These are phyloP conservation scores for Neckera pumila DNA, from an alignment of 225 moss, liverwort and hornwort genomes.

Conservation along the genomic window DNA sequence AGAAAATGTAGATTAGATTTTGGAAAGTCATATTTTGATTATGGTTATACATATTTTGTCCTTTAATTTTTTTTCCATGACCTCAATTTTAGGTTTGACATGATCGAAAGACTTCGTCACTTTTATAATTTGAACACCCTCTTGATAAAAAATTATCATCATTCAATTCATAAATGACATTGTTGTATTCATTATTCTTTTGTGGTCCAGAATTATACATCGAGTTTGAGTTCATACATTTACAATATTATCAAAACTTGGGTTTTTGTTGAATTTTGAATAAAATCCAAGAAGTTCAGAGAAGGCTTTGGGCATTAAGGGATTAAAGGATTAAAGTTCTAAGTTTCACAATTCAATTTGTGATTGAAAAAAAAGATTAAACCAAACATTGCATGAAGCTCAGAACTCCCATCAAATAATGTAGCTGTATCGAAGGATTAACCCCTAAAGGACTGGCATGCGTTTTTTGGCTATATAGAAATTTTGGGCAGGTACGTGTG, in stretches of 20 bases:
- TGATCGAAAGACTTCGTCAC: neutral
- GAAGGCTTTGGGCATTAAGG: neutral
- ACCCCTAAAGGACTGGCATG: no score
- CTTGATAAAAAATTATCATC: neutral
- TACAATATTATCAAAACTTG: neutral
- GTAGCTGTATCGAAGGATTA: fast-evolving
- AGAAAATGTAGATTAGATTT: neutral
- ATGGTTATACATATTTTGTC: no score
- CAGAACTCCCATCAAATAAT: neutral
- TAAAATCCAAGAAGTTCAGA: neutral
- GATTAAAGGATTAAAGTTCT: fast-evolving
- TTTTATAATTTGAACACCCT: neutral
- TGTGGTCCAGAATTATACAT: neutral
- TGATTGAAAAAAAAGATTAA: neutral
- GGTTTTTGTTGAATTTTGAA: fast-evolving
- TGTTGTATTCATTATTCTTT: neutral
- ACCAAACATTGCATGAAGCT: neutral
- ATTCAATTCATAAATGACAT: neutral
- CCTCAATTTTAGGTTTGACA: no score
- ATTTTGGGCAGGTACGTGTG: no score
- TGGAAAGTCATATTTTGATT: no score
- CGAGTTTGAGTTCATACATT: neutral
- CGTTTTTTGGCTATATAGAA: no score
- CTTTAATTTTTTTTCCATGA: no score
- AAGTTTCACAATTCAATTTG: neutral